phyloP scores from a whole-genome alignment of 352 stramenopile genomes.

The Globisporangium spinosum region DNA sequence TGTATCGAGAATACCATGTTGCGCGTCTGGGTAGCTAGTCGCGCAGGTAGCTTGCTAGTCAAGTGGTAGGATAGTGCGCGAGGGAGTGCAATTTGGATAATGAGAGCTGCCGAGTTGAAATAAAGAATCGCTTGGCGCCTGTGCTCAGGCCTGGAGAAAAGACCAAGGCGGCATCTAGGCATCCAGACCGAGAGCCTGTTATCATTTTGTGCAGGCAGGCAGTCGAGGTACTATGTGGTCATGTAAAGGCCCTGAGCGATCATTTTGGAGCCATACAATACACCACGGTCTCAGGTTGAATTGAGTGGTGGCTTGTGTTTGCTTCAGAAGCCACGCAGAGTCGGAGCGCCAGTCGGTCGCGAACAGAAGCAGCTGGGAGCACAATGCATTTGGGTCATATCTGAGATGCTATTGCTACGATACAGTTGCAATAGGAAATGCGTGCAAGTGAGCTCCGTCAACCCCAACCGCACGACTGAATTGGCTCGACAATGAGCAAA shows the following conservation, averaged over 20 bases:
- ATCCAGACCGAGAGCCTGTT: neutral
- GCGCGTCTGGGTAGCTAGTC: neutral
- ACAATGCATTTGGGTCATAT: neutral
- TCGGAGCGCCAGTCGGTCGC: neutral
- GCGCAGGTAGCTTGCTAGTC: neutral
- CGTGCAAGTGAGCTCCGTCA: neutral
- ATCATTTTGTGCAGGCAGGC: conserved; percentile 7
- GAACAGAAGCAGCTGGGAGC: conserved; percentile 5
- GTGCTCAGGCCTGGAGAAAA: neutral
- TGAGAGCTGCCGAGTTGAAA: neutral
- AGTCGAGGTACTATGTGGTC: neutral
- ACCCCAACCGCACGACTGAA: neutral
- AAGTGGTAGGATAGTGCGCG: neutral
- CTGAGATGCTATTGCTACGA: neutral
- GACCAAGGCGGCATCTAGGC: neutral
- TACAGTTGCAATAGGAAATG: neutral
- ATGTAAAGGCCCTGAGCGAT: conserved; percentile 4
- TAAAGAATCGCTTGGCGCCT: neutral
- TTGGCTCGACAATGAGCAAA: neutral
- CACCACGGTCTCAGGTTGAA: neutral
- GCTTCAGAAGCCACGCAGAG: neutral
- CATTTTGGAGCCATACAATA: neutral
- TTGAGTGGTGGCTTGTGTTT: too few species aligned
- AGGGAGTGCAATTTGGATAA: neutral
- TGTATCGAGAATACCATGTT: conserved; percentile 10